Base-by-base conservation (phyloP, 306 rosid genomes). In the Malus sieversii region DNA sequence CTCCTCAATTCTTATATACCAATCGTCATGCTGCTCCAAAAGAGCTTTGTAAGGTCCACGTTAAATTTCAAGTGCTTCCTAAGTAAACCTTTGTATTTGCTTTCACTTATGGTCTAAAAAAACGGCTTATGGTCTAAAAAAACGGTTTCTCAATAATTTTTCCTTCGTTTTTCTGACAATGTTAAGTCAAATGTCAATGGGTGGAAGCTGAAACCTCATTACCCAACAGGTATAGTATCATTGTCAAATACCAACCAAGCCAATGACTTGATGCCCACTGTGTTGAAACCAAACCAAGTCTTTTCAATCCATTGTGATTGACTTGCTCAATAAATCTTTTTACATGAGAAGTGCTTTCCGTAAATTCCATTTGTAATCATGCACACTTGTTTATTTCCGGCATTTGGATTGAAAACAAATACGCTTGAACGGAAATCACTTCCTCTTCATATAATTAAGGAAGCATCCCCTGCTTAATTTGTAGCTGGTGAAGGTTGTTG, bases 181-280 rank as follows among this genome's bases (percentile, higher is more conserved):
- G 0, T 40, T 40, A 40, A 40, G 45, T 10, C 45, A 2, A 5
- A 16, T 48, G 55, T 5, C 8, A 5, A 15, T 14, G 53, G 15
- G 6, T 1, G 53, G 53, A 48, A 48, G 53, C 42, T 48, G 6
- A 18, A 48, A 48, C 53, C 1, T 48, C 53, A 14, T 1, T 16
- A 5, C 16, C 55, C 3, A 19, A 4, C 27, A 19, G 46, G 70
- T 65, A 35, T 20, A n/a, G 75, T 38, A 14, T 72, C 29, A 72
- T 55, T 72, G 44, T 72, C 75, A 58, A 14, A 58, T 72, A 71
- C 65, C 75, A 71, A 53, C 65, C 65, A 53, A 53, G 42, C 66
- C 35, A 7, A n/a, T 57, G 66, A 72, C 53, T 40, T 13, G 66
- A 33, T 4, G 23, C 53, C 75, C 10, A 8, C 66, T 4, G 23